These are phyloP conservation scores for Bruguiera parviflora DNA, from an alignment of 345 rosid species.

Conservation along the genomic window DNA sequence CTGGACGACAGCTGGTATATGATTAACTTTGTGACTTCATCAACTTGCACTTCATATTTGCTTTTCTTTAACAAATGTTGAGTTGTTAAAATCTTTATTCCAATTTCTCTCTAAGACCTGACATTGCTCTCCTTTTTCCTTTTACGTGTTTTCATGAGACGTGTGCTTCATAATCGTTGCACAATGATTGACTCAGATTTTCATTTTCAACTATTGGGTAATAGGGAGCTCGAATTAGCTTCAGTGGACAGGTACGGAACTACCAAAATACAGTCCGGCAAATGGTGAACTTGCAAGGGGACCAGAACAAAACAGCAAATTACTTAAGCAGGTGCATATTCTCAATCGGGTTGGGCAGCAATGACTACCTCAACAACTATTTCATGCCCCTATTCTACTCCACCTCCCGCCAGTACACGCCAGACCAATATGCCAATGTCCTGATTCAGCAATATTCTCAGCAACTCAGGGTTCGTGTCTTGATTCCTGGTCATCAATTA, in stretches of 20 bases:
- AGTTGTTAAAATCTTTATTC: too few relatives aligned
- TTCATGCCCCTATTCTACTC: slow-evolving; percentile 5
- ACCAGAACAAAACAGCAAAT: neutral
- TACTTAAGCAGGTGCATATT: slow-evolving; percentile 19
- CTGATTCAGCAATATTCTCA: slow-evolving; percentile 11
- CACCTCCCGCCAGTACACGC: slow-evolving; percentile 6
- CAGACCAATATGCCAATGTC: slow-evolving; percentile 8
- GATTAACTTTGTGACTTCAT: too few relatives aligned
- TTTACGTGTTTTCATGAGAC: too few relatives aligned
- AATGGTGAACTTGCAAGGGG: slow-evolving; percentile 2
- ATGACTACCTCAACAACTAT: slow-evolving; percentile 24
- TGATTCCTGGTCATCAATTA: neutral
- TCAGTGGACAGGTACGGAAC: slow-evolving; percentile 4
- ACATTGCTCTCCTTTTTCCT: too few relatives aligned
- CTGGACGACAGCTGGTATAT: slow-evolving; percentile 9
- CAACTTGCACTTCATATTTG: too few relatives aligned
- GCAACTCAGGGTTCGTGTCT: slow-evolving; percentile 7
- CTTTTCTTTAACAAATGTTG: too few relatives aligned
- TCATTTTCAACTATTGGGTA: too few relatives aligned
- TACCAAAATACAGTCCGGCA: neutral
- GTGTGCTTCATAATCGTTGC: too few relatives aligned
- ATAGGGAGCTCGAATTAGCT: slow-evolving; percentile 7
- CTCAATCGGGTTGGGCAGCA: slow-evolving; percentile 13
- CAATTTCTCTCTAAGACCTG: too few relatives aligned
- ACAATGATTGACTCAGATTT: too few relatives aligned